Conservation (phyloP, 495 filamentous ascomycete genomes). For the Geoglossum glabrum region DNA sequence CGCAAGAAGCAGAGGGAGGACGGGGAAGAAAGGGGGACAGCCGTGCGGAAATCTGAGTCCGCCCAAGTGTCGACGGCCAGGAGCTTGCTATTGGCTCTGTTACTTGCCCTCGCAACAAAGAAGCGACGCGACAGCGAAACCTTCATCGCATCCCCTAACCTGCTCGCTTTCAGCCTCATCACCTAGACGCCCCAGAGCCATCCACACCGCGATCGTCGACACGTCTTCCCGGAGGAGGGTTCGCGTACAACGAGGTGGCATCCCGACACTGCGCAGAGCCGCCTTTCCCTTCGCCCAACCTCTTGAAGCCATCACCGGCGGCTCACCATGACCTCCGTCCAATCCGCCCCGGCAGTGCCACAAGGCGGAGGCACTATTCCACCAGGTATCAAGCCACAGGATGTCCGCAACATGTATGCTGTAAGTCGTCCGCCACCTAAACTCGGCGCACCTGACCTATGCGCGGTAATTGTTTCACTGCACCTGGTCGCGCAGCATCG, state of each 20-base stretch:
- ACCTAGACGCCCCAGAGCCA: neutral
- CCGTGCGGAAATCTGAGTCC: neutral
- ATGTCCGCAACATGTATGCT: slow-evolving; percentile 38
- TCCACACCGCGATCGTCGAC: neutral
- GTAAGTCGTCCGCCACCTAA: slow-evolving; percentile 23
- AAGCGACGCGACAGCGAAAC: slow-evolving; percentile 1
- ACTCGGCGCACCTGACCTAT: neutral
- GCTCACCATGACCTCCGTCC: slow-evolving; percentile 54
- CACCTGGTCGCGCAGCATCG: neutral
- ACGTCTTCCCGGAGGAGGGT: neutral
- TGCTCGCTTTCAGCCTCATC: slow-evolving; percentile 1
- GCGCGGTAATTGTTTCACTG: neutral
- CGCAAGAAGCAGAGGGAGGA: neutral
- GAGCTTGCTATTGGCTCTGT: neutral
- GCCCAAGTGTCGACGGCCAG: neutral
- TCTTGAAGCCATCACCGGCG: neutral
- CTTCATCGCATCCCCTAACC: slow-evolving; percentile 3
- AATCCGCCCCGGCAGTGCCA: slow-evolving; percentile 44
- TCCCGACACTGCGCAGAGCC: neutral
- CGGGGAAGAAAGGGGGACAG: neutral
- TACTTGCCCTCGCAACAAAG: neutral
- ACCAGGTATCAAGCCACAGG: slow-evolving; percentile 34
- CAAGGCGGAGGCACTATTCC: slow-evolving; percentile 35
- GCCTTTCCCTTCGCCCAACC: slow-evolving; percentile 1
- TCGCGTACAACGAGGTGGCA: slow-evolving; percentile 2